These are phyloP conservation scores for Dactylis glomerata DNA, from an alignment of 176 grass and related monocot genomes.

Conservation along the genomic window DNA sequence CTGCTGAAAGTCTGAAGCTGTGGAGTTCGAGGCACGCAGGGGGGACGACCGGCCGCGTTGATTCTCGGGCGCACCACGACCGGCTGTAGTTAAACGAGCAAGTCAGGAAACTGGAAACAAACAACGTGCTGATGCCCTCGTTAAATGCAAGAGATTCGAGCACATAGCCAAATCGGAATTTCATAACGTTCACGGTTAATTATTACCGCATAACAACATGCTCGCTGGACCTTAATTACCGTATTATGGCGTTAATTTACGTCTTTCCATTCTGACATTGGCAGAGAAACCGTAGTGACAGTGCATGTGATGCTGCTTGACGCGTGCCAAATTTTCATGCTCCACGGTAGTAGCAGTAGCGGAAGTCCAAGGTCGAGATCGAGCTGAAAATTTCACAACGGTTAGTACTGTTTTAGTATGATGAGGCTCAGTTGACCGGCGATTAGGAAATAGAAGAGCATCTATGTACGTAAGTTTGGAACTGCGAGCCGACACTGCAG, in stretches of 20 bases:
- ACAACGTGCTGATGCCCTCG: too few species aligned
- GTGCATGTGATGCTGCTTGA: background rate
- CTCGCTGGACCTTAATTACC: background rate
- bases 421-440: background rate
- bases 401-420: background rate
- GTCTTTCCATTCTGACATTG: background rate
- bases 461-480: slow-evolving; percentile 5
- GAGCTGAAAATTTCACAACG: background rate
- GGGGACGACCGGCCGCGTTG: background rate
- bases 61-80: background rate
- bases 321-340: background rate
- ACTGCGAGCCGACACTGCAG: background rate
- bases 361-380: background rate
- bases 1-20: background rate
- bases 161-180: background rate
- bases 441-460: background rate
- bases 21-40: background rate
- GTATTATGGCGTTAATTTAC: background rate
- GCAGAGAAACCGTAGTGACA: background rate
- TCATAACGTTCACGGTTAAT: background rate
- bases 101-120: background rate
- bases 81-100: background rate
- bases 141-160: background rate
- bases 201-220: background rate
- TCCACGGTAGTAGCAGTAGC: too few species aligned